Percentiles rank a stretch among this genome's conserved stretches.
phyloP scores from a whole-genome alignment of 140 eudicot genomes.

The Cichorium intybus region DNA sequence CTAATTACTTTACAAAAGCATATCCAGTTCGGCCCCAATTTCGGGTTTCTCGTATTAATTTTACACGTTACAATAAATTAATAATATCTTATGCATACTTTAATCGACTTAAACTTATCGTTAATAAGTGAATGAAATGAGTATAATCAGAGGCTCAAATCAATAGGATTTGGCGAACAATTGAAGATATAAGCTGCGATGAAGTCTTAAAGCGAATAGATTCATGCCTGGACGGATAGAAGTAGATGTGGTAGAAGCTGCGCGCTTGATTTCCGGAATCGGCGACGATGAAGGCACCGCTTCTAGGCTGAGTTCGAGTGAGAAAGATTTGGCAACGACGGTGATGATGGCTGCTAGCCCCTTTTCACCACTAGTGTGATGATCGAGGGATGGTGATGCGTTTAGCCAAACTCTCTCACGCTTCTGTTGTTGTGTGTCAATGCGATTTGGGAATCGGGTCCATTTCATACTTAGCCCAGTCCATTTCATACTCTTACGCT shows the following conservation, averaged over 20 bases:
- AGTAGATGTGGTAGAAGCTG: constrained; percentile 4
- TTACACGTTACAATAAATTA: neutral
- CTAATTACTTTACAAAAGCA: neutral
- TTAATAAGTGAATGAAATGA: neutral
- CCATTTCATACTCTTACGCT: too few species aligned
- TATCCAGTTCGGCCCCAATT: neutral
- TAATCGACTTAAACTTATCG: constrained; percentile 5
- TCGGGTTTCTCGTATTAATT: neutral
- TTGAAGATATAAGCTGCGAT: neutral
- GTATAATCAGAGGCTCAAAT: constrained; percentile 4
- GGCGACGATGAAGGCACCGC: constrained; percentile 6
- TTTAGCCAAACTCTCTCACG: neutral
- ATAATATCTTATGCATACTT: neutral
- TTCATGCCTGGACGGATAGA: constrained; percentile 15
- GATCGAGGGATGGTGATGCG: neutral
- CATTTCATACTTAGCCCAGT: neutral
- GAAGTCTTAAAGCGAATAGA: constrained; percentile 8
- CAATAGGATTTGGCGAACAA: neutral
- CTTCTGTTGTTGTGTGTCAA: neutral
- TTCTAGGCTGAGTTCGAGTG: constrained; percentile 10
- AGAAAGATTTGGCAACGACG: constrained; percentile 12
- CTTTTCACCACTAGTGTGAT: constrained; percentile 14
- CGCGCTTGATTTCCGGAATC: constrained; percentile 7
- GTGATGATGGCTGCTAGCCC: constrained; percentile 22
- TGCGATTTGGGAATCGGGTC: neutral